Evolutionary conservation across 1,284 basidiomycete species (phyloP).

Genomic region (Meripilus lineatus): DNA sequence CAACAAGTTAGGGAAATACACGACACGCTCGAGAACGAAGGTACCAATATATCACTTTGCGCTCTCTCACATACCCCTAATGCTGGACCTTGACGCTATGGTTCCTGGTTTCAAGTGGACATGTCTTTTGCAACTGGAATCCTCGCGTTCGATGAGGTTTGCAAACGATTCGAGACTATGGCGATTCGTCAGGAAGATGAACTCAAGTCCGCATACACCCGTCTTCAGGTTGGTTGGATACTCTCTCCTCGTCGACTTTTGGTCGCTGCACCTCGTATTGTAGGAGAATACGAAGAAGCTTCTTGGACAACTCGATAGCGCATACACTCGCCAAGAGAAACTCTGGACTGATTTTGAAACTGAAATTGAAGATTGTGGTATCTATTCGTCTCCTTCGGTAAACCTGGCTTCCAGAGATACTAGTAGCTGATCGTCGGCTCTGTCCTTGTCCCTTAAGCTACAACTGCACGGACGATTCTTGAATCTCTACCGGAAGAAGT

Average conservation of each 20-base stretch:
- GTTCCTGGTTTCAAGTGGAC: constrained; percentile 32
- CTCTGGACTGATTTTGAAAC: constrained; percentile 42
- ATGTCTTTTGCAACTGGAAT: constrained; percentile 40
- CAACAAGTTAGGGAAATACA: constrained; percentile 44
- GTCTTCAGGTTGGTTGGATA: constrained; percentile 30
- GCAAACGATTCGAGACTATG: constrained; percentile 44
- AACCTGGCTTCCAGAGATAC: neutral
- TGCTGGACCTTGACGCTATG: neutral
- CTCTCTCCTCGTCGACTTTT: constrained; percentile 9
- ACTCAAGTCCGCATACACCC: constrained; percentile 33
- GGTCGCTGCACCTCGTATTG: constrained; percentile 12
- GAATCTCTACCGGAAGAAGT: constrained; percentile 37
- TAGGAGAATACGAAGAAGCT: constrained; percentile 28
- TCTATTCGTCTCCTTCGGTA: constrained; percentile 11
- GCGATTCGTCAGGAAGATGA: constrained; percentile 39
- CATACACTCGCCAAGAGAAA: constrained; percentile 39
- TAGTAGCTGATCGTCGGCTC: neutral
- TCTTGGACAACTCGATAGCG: constrained; percentile 37
- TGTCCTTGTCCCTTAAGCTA: constrained; percentile 23
- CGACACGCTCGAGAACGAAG: constrained; percentile 36
- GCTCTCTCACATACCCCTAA: neutral
- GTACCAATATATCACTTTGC: constrained; percentile 16
- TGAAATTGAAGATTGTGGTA: constrained; percentile 42
- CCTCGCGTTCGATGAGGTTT: constrained; percentile 46
- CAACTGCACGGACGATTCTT: constrained; percentile 30